These are phyloP conservation scores for Aspergillus ochraceoroseus DNA, from an alignment of 2,329 filamentous ascomycete species.

Conservation along the genomic window DNA sequence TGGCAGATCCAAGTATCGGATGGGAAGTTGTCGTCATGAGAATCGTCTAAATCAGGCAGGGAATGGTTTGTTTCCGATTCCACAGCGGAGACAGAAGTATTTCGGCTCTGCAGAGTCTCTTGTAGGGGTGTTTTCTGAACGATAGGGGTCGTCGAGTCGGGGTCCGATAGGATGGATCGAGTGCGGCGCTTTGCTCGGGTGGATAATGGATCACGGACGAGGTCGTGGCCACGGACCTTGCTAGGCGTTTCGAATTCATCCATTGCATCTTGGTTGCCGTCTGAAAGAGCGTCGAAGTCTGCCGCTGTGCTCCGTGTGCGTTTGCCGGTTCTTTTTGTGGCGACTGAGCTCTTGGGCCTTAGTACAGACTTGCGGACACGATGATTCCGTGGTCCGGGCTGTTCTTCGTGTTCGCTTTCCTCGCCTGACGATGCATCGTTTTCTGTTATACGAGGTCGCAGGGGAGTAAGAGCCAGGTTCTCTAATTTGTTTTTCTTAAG, in stretches of 20 bases:
- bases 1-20: slow-evolving; percentile 36
- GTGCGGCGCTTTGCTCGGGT: slow-evolving; percentile 30
- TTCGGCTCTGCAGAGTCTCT: slow-evolving; percentile 26
- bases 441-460: slow-evolving; percentile 28
- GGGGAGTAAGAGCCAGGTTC: slow-evolving; percentile 31
- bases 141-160: slow-evolving; percentile 20
- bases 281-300: slow-evolving; percentile 24
- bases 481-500: slow-evolving; percentile 27
- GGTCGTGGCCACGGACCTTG: slow-evolving; percentile 31
- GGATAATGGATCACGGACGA: slow-evolving; percentile 33
- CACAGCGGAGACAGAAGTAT: slow-evolving; percentile 19
- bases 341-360: slow-evolving; percentile 40
- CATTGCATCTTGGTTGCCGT: slow-evolving; percentile 31
- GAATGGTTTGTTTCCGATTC: slow-evolving; percentile 12
- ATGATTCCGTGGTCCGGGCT: slow-evolving; percentile 24
- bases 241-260: slow-evolving; percentile 34
- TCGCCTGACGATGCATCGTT: slow-evolving; percentile 33
- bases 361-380: slow-evolving; percentile 43
- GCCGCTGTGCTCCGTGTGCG: slow-evolving; percentile 34
- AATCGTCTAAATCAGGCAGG: slow-evolving; percentile 10
- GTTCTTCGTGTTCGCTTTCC: slow-evolving; percentile 27
- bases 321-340: slow-evolving; percentile 41
- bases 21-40: slow-evolving; percentile 17
- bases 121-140: slow-evolving; percentile 30
- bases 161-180: slow-evolving; percentile 29